A percentile compares a stretch with the other conserved stretches of the same genome.
Evolutionary conservation across 805 yeast species (phyloP).

Genomic region (Myxozyma nipponensis): DNA sequence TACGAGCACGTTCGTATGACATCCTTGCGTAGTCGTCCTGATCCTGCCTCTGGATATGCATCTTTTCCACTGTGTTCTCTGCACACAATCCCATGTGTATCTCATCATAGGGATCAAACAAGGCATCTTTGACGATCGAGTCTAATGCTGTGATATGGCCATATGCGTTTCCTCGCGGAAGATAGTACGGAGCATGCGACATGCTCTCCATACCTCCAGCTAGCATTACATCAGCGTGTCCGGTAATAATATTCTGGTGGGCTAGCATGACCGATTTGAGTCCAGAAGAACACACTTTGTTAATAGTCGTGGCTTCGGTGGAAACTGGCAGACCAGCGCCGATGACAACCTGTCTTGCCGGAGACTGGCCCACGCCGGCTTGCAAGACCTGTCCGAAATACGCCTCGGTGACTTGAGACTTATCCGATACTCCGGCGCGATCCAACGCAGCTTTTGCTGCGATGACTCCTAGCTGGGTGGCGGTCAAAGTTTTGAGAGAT

Average conservation of each 20-base stretch:
- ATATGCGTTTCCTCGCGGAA: conserved; percentile 36
- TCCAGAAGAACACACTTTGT: conserved; percentile 97
- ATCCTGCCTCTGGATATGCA: conserved; percentile 67
- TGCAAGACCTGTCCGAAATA: conserved; percentile 88
- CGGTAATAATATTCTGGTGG: conserved; percentile 84
- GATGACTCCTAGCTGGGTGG: conserved; percentile 77
- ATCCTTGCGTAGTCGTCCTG: conserved; percentile 81
- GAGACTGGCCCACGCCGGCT: conserved; percentile 94
- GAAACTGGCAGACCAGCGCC: conserved; percentile 79
- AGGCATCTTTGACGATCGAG: conserved; percentile 69
- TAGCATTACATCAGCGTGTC: conserved; percentile 86
- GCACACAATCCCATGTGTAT: conserved; percentile 89
- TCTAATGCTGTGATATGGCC: conserved; percentile 57
- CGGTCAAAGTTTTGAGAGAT: conserved; percentile 60
- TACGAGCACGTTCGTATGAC: conserved; percentile 76
- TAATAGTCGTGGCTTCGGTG: conserved; percentile 83
- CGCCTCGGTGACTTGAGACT: conserved; percentile 66
- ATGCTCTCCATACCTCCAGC: conserved; percentile 98
- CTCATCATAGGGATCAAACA: conserved; percentile 80
- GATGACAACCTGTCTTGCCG: conserved; percentile 95
- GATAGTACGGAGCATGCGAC: conserved; percentile 92
- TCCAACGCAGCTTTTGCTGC: conserved; percentile 83
- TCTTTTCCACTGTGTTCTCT: conserved; percentile 86
- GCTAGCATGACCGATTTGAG: conserved; percentile 86
- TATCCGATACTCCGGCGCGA: conserved; percentile 57